A percentile compares a stretch with the other conserved stretches of the same genome.
These are phyloP conservation scores for Pythium sukuiense DNA, from an alignment of 352 stramenopile genomes.

Conservation along the genomic window DNA sequence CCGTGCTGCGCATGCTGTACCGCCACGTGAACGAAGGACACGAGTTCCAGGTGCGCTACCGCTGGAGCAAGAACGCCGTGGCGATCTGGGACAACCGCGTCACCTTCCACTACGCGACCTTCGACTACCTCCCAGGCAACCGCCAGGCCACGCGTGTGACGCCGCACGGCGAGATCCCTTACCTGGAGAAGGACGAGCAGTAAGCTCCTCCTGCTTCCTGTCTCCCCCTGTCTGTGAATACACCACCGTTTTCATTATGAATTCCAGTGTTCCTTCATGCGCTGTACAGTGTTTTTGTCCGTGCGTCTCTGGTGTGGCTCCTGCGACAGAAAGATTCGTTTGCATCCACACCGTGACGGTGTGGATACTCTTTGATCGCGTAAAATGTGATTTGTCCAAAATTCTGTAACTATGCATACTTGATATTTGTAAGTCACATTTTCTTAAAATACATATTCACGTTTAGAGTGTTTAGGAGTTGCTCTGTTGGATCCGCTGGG, in stretches of 20 bases:
- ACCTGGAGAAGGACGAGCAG: constrained; percentile 11
- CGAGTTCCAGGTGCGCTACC: constrained; percentile 43
- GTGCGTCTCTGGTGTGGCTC: no score
- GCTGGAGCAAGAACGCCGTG: constrained; percentile 32
- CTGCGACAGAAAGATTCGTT: no score
- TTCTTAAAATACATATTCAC: neutral
- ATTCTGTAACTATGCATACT: neutral
- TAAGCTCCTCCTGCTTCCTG: neutral
- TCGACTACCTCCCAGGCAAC: constrained; percentile 42
- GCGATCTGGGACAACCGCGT: constrained; percentile 40
- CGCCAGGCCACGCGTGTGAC: constrained; percentile 38
- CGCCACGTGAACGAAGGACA: constrained; percentile 31
- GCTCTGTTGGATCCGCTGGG: neutral
- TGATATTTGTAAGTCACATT: neutral
- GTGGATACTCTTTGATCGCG: no score
- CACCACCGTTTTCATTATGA: neutral
- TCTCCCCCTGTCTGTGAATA: neutral
- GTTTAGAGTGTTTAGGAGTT: neutral
- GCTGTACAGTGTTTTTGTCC: no score
- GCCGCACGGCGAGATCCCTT: constrained; percentile 35
- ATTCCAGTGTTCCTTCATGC: no score
- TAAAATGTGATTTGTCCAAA: no score
- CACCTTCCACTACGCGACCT: constrained; percentile 36
- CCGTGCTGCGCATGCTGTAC: constrained; percentile 25
- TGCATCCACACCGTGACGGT: no score